Evolutionary conservation across 169 alveolate species (phyloP).

Genomic region (Plasmodium berghei): DNA sequence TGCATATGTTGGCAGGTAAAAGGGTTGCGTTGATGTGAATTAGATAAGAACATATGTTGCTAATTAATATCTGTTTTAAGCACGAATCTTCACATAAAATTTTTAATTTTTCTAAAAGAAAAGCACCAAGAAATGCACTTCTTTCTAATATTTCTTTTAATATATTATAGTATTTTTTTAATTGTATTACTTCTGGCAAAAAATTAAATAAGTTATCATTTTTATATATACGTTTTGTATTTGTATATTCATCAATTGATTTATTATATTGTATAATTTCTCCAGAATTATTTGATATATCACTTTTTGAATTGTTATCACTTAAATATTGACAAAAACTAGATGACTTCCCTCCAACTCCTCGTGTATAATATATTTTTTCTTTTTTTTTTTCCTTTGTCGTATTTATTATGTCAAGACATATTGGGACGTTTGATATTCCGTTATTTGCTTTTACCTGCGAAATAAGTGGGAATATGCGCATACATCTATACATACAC

Average conservation of each 20-base stretch:
- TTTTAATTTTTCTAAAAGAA: slow-evolving; percentile 40
- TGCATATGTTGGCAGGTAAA: slow-evolving; percentile 49
- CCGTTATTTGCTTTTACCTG: slow-evolving; percentile 15
- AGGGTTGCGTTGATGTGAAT: slow-evolving; percentile 67
- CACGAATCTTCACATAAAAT: slow-evolving; percentile 33
- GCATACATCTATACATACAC: no score
- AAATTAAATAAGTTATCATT: slow-evolving; percentile 67
- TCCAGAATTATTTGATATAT: slow-evolving; percentile 13
- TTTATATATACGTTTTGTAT: slow-evolving; percentile 42
- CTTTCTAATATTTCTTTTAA: slow-evolving; percentile 56
- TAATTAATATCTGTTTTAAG: slow-evolving; percentile 51
- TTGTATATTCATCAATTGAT: slow-evolving; percentile 58
- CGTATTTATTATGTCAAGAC: slow-evolving; percentile 58
- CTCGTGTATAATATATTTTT: slow-evolving; percentile 50
- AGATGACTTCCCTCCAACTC: not conserved
- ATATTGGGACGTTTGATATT: slow-evolving; percentile 53
- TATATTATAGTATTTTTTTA: slow-evolving; percentile 42
- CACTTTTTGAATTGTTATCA: slow-evolving; percentile 32
- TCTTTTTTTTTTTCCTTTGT: slow-evolving; percentile 57
- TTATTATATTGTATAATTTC: slow-evolving; percentile 36
- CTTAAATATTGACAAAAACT: slow-evolving; percentile 17
- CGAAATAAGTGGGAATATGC: not conserved
- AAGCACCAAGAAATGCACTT: slow-evolving; percentile 68
- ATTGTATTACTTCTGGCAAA: slow-evolving; percentile 46
- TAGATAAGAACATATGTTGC: slow-evolving; percentile 54